These are phyloP conservation scores for Mycena citricolor DNA, from an alignment of 1,284 basidiomycete species.

Conservation along the genomic window DNA sequence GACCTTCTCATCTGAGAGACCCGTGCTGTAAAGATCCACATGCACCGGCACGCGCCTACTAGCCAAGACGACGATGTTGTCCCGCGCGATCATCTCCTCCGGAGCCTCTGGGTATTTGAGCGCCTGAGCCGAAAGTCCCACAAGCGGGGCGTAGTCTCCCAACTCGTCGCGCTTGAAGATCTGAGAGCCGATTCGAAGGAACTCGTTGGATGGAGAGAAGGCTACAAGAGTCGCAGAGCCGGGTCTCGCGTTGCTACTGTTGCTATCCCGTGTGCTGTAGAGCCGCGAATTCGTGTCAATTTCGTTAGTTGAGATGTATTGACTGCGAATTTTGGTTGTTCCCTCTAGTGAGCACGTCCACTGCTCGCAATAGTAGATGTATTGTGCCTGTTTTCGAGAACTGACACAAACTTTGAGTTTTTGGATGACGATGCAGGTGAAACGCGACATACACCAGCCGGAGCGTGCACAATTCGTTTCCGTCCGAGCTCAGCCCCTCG, in stretches of 20 bases:
- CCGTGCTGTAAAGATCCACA: not conserved
- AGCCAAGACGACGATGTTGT: slow-evolving; percentile 10
- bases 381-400: not conserved
- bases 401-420: not conserved
- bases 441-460: slow-evolving; percentile 22
- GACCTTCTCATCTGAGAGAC: slow-evolving; percentile 1
- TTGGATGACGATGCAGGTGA: not conserved
- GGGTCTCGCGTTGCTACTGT: not conserved
- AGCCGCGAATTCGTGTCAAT: slow-evolving; percentile 20
- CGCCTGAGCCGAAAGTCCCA: slow-evolving; percentile 8
- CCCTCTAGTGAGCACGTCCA: not conserved
- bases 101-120: slow-evolving; percentile 8
- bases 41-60: slow-evolving; percentile 1
- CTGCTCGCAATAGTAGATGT: slow-evolving; percentile 1
- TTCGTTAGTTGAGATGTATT: slow-evolving; percentile 4
- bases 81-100: slow-evolving; percentile 20
- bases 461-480: slow-evolving; percentile 15
- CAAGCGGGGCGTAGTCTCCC: slow-evolving; percentile 16
- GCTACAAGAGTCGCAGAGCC: slow-evolving; percentile 18
- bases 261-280: slow-evolving; percentile 4
- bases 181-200: slow-evolving; percentile 28
- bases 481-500: slow-evolving; percentile 18
- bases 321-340: not conserved
- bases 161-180: slow-evolving; percentile 22
- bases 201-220: slow-evolving; percentile 23